Evolutionary conservation across 2,329 filamentous ascomycete genomes (phyloP).

Genomic region (Pseudogymnoascus sp.): DNA sequence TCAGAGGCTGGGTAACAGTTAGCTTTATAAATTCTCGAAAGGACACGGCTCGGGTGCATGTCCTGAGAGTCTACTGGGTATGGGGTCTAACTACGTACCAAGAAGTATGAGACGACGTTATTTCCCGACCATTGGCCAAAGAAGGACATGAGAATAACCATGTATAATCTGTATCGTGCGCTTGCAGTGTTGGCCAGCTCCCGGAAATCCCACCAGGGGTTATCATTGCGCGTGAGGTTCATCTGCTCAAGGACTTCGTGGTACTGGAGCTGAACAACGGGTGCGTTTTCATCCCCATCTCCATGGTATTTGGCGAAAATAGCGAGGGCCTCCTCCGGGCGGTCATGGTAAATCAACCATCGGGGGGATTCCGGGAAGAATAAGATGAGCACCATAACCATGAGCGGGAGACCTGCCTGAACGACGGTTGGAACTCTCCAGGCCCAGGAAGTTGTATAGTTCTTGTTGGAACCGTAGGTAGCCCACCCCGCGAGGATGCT

Average conservation of each 20-base stretch:
- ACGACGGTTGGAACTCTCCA: slow-evolving; percentile 55
- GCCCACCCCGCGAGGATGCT: slow-evolving; percentile 50
- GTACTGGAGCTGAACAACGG: slow-evolving; percentile 50
- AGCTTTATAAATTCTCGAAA: slow-evolving; percentile 31
- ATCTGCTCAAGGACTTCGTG: slow-evolving; percentile 48
- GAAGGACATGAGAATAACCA: slow-evolving; percentile 46
- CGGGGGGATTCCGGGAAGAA: slow-evolving; percentile 49
- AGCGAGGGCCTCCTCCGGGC: slow-evolving; percentile 46
- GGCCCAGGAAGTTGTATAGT: slow-evolving; percentile 38
- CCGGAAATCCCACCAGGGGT: slow-evolving; percentile 53
- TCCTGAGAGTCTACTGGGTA: neutral
- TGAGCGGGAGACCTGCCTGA: slow-evolving; percentile 38
- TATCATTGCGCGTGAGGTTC: slow-evolving; percentile 42
- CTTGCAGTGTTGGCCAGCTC: slow-evolving; percentile 43
- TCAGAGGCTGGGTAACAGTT: slow-evolving; percentile 29
- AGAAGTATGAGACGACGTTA: slow-evolving; percentile 24
- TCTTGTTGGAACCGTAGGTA: slow-evolving; percentile 36
- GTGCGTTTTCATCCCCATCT: slow-evolving; percentile 44
- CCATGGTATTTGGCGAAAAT: slow-evolving; percentile 53
- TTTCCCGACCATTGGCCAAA: slow-evolving; percentile 41
- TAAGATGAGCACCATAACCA: slow-evolving; percentile 43
- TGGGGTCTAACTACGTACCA: neutral
- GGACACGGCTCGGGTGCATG: neutral
- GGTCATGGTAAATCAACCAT: slow-evolving; percentile 50
- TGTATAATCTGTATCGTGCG: slow-evolving; percentile 41